These are phyloP conservation scores for Penicillium digitatum DNA, from an alignment of 2,329 filamentous ascomycete species.

Conservation along the genomic window DNA sequence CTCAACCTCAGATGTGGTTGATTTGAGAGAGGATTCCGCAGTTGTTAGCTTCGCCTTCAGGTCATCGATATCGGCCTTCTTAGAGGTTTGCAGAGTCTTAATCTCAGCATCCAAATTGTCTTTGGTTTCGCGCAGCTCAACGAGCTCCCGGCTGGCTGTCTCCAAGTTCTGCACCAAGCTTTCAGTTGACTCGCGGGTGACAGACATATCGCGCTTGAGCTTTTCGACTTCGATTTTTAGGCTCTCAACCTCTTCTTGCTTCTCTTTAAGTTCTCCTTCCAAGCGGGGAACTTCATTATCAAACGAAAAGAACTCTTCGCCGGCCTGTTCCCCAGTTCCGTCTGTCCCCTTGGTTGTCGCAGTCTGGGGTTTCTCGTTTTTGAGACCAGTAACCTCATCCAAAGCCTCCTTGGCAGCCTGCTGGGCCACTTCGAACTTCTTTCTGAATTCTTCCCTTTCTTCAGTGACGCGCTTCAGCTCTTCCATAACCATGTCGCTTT, in stretches of 20 bases:
- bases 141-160: slow-evolving; percentile 61
- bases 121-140: slow-evolving; percentile 51
- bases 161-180: slow-evolving; percentile 65
- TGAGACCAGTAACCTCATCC: slow-evolving; percentile 60
- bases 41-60: slow-evolving; percentile 37
- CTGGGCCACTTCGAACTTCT: slow-evolving; percentile 67
- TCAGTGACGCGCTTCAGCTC: slow-evolving; percentile 82
- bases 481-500: slow-evolving; percentile 88
- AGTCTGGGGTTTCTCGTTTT: slow-evolving; percentile 29
- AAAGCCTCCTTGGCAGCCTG: slow-evolving; percentile 59
- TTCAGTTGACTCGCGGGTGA: slow-evolving; percentile 66
- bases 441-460: slow-evolving; percentile 76
- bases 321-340: slow-evolving; percentile 30
- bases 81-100: slow-evolving; percentile 40
- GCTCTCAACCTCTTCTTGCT: slow-evolving; percentile 64
- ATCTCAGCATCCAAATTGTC: slow-evolving; percentile 49
- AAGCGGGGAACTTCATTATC: slow-evolving; percentile 80
- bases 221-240: slow-evolving; percentile 66
- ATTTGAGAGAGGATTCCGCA: slow-evolving; percentile 32
- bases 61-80: slow-evolving; percentile 42
- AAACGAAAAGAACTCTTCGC: slow-evolving; percentile 85
- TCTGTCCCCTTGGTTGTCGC: slow-evolving; percentile 12
- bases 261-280: slow-evolving; percentile 68
- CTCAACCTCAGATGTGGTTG: slow-evolving; percentile 29
- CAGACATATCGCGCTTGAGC: slow-evolving; percentile 66